A percentile compares a stretch with the other conserved stretches of the same genome.
Evolutionary conservation across 1,284 basidiomycete species (phyloP).

Genomic region (Stygiomarasmius scandens): DNA sequence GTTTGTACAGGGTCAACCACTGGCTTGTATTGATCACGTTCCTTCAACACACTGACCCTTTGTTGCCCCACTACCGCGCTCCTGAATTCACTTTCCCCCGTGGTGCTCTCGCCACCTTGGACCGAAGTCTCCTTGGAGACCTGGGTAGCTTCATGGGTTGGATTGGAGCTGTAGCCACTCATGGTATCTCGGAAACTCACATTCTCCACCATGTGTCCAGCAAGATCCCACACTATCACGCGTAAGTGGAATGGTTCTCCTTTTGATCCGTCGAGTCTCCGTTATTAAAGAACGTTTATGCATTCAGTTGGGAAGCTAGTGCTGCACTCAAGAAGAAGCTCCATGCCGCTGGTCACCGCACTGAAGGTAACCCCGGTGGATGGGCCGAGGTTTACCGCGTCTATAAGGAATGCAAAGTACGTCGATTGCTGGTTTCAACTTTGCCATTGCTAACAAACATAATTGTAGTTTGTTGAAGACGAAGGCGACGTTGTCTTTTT

Average conservation of each 20-base stretch:
- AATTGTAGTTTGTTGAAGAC: conserved; percentile 82
- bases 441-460: conserved; percentile 21
- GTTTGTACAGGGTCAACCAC: conserved; percentile 65
- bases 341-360: conserved; percentile 58
- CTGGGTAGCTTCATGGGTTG: conserved; percentile 73
- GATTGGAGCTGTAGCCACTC: conserved; percentile 79
- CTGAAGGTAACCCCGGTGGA: conserved; percentile 69
- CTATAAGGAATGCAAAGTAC: conserved; percentile 73
- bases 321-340: conserved; percentile 86
- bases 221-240: conserved; percentile 93
- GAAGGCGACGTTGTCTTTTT: conserved; percentile 91
- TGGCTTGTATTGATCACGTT: conserved; percentile 94
- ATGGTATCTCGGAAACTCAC: conserved; percentile 94
- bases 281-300: conserved; percentile 10
- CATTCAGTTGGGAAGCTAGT: conserved; percentile 83
- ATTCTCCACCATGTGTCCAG: conserved; percentile 88
- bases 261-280: background rate
- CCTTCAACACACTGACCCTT: conserved; percentile 97
- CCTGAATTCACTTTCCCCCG: conserved; percentile 93
- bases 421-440: conserved; percentile 7
- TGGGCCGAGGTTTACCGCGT: conserved; percentile 82
- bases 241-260: conserved; percentile 42
- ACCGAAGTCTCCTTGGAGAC: conserved; percentile 86
- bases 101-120: conserved; percentile 92
- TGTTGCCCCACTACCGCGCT: conserved; percentile 93